phyloP scores from a whole-genome alignment of 441 rosid genomes.

The Corymbia calophylla region DNA sequence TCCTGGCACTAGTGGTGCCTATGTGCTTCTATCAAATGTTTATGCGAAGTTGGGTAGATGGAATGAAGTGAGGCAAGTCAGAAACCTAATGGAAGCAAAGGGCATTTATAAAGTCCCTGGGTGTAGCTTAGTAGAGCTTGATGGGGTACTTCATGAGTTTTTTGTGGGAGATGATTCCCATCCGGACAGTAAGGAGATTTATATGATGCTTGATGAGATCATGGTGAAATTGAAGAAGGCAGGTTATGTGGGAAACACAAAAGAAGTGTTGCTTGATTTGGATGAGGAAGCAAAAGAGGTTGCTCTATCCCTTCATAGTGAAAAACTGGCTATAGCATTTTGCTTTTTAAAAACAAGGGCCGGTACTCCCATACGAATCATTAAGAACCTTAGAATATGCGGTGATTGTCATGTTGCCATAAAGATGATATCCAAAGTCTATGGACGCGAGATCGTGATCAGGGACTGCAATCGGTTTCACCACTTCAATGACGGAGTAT shows the following conservation, averaged over 20 bases:
- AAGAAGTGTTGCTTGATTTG: conserved; percentile 37
- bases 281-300: conserved; percentile 38
- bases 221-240: conserved; percentile 24
- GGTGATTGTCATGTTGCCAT: conserved; percentile 36
- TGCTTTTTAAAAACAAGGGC: conserved; percentile 27
- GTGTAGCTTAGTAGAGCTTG: conserved; percentile 33
- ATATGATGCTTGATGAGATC: conserved; percentile 32
- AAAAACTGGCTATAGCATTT: conserved; percentile 27
- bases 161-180: conserved; percentile 30
- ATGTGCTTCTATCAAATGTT: conserved; percentile 33
- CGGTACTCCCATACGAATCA: conserved; percentile 28
- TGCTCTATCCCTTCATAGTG: conserved; percentile 31
- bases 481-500: conserved; percentile 23
- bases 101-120: conserved; percentile 38
- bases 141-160: conserved; percentile 32
- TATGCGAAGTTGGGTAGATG: conserved; percentile 32
- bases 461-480: conserved; percentile 41
- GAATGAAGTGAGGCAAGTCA: conserved; percentile 27
- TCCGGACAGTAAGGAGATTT: conserved; percentile 19
- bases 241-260: conserved; percentile 26
- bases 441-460: conserved; percentile 20
- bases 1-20: conserved; percentile 27
- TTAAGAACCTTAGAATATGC: conserved; percentile 33
- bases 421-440: conserved; percentile 29
- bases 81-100: conserved; percentile 28